Percentiles rank a stretch among this genome's conserved stretches.
phyloP scores from a whole-genome alignment of 345 rosid species.

The Schrenkiella parvula region DNA sequence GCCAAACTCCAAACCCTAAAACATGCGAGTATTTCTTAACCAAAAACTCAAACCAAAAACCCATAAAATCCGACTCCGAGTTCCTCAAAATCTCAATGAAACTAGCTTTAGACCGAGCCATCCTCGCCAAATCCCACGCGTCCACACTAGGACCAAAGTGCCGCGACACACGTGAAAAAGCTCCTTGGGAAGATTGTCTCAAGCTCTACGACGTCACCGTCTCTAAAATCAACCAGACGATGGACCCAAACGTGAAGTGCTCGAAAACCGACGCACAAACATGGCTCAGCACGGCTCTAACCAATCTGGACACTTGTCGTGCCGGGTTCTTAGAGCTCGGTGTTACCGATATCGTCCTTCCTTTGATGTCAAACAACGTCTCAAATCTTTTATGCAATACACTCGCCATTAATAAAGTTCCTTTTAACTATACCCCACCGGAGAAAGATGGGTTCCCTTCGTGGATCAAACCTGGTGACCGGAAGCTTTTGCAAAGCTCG shows the following conservation, averaged over 20 bases:
- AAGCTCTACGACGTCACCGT: constrained; percentile 46
- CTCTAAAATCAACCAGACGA: constrained; percentile 53
- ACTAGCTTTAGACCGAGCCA: constrained; percentile 57
- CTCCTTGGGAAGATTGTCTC: constrained; percentile 74
- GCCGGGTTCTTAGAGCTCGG: constrained; percentile 73
- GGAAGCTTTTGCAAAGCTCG: constrained; percentile 66
- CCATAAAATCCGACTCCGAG: constrained; percentile 38
- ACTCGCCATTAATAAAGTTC: constrained; percentile 59
- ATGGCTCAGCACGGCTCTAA: constrained; percentile 94
- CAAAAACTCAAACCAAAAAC: constrained; percentile 20
- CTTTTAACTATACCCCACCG: constrained; percentile 41
- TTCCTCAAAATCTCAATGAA: constrained; percentile 45
- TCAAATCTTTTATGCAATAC: constrained; percentile 62
- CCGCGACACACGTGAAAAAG: constrained; percentile 47
- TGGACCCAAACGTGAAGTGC: constrained; percentile 41
- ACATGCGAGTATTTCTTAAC: constrained; percentile 60
- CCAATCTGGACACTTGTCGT: constrained; percentile 73
- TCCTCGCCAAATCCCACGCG: constrained; percentile 38
- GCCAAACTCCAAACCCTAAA: constrained; percentile 60
- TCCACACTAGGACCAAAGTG: constrained; percentile 49
- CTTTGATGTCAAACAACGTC: constrained; percentile 76
- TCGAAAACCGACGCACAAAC: constrained; percentile 66
- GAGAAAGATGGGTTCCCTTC: constrained; percentile 55
- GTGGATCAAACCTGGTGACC: constrained; percentile 71
- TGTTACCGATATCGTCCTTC: constrained; percentile 45